phyloP scores from a whole-genome alignment of 2,329 filamentous ascomycete genomes.

The Zarea fungicola region DNA sequence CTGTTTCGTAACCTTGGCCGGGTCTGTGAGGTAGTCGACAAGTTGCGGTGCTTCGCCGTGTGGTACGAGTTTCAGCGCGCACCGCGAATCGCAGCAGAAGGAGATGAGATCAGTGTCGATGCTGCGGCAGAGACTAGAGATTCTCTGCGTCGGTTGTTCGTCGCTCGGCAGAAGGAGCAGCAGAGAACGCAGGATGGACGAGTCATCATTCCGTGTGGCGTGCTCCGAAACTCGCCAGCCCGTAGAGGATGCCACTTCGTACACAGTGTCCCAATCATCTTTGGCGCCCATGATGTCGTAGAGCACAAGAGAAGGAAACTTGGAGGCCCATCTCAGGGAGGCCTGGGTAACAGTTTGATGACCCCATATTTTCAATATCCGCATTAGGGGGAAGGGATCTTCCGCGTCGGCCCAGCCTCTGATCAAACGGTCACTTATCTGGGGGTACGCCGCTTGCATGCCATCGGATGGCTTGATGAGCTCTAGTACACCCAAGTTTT shows the following conservation, averaged over 20 bases:
- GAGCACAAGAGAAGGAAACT: constrained; percentile 40
- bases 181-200: constrained; percentile 29
- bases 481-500: constrained; percentile 44
- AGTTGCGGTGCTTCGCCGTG: constrained; percentile 26
- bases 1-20: constrained; percentile 23
- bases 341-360: constrained; percentile 32
- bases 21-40: constrained; percentile 29
- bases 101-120: constrained; percentile 32
- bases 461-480: constrained; percentile 35
- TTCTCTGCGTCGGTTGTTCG: constrained; percentile 18
- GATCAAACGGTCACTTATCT: constrained; percentile 40
- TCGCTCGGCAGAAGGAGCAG: constrained; percentile 29
- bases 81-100: constrained; percentile 28
- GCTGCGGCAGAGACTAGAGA: constrained; percentile 25
- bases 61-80: constrained; percentile 28
- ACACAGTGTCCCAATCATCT: constrained; percentile 31
- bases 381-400: constrained; percentile 41
- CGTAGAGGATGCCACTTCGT: constrained; percentile 20
- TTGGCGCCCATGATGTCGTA: constrained; percentile 37
- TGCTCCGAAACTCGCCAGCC: constrained; percentile 31
- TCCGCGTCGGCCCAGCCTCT: constrained; percentile 38
- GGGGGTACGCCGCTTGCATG: constrained; percentile 25
- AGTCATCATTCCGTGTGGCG: constrained; percentile 22
- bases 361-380: constrained; percentile 42
- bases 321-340: constrained; percentile 36